Evolutionary conservation across 140 eudicot species (phyloP).

Genomic region (Flaveria floridana): DNA sequence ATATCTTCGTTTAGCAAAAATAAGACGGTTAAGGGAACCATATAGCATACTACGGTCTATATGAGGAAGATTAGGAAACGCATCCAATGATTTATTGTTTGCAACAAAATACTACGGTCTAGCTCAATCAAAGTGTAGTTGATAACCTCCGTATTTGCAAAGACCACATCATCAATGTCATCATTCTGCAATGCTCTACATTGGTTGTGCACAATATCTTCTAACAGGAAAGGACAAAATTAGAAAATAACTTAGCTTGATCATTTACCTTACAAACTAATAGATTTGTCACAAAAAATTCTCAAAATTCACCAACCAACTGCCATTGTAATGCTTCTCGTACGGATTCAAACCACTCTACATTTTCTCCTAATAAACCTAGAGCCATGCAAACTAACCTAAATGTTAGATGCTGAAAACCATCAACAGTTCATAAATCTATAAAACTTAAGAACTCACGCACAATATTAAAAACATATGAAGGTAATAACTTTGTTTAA

Average conservation of each 20-base stretch:
- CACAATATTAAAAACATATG: too few species aligned
- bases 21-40: background rate
- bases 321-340: background rate
- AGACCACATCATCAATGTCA: background rate
- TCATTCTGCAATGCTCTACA: background rate
- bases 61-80: background rate
- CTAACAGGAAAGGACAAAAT: too few species aligned
- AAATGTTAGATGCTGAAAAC: background rate
- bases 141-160: background rate
- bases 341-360: background rate
- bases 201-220: background rate
- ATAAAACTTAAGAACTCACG: too few species aligned
- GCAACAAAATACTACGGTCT: background rate
- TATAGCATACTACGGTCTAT: background rate
- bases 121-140: background rate
- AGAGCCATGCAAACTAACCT: background rate
- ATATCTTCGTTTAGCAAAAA: background rate
- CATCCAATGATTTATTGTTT: background rate
- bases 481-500: too few species aligned
- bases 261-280: background rate
- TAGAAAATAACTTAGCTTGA: background rate
- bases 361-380: background rate
- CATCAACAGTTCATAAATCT: too few species aligned
- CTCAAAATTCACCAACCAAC: background rate
- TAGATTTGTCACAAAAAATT: background rate